Evolutionary conservation across 2,329 filamentous ascomycete genomes (phyloP), one percentile per base, ranked within the genome.

Genomic region (Botrytis deweyae): DNA sequence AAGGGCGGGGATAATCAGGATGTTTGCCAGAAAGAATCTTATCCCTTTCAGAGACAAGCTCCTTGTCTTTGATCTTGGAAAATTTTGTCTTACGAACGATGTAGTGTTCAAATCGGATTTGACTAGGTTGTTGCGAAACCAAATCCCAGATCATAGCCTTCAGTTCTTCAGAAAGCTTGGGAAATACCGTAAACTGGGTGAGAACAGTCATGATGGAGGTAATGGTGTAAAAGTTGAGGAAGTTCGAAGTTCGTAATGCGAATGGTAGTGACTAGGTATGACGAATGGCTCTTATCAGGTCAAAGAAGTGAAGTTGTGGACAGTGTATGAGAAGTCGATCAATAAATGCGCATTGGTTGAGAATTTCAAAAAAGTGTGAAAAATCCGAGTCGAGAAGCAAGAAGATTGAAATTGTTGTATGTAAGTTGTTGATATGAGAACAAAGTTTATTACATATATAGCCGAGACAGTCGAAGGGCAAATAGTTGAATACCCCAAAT

Each of bases 41-140:
- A 16, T 46, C 42, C 3, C 42, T 66, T 1, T 66, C 42, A 16
- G 42, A 25, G 10, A n/a, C 25, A 36, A 18, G 40, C 3, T 25
- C 14, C 8, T 16, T 29, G n/a, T 8, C 1, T 1, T 36, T 49
- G 9, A 3, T 9, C 29, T n/a, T n/a, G 6, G 29, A 12, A 12
- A 5, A 0, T 5, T 18, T 36, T 49, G 6, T 36, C 42, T 5
- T 49, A 7, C 20, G 20, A 3, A 3, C 4, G 0, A 0, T 0
- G 6, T 8, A 36, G 33, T 0, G 1, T 12, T 16, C 29, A 36
- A 66, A 66, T 8, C 4, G 14, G 16, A 66, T 36, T 66, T 1
- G 18, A 12, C 44, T 25, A 49, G 42, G 29, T 18, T 66, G 42
- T 49, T 66, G 42, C 1, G 63, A 66, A 29, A 42, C 63, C 10